phyloP scores from a whole-genome alignment of 1,284 basidiomycete genomes.

The Pseudozyma sp. region DNA sequence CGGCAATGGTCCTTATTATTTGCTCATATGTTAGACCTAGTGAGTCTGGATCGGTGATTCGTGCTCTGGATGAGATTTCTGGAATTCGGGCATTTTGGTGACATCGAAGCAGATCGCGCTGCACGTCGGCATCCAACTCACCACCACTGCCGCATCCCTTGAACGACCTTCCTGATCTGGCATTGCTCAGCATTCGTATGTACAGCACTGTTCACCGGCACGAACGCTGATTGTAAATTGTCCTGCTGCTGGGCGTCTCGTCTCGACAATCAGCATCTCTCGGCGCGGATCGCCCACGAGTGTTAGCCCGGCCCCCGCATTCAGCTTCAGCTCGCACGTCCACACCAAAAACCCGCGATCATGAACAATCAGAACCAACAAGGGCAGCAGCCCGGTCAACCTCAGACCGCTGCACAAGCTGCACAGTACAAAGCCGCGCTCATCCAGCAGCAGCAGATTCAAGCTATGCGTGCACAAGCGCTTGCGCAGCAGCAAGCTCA shows the following conservation, averaged over 20 bases:
- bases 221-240: too few species aligned
- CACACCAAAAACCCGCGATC: neutral
- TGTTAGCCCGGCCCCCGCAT: neutral
- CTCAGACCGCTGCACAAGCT: conserved; percentile 35
- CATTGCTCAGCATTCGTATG: too few species aligned
- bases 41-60: neutral
- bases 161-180: too few species aligned
- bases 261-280: neutral
- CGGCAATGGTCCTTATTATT: too few species aligned
- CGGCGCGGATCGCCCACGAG: too few species aligned
- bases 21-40: neutral
- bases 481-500: conserved; percentile 47
- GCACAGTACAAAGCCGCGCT: conserved; percentile 50
- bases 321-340: neutral
- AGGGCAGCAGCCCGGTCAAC: conserved; percentile 26
- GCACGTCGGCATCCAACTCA: conserved; percentile 20
- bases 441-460: conserved; percentile 54
- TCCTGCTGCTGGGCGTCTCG: neutral
- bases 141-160: neutral
- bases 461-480: conserved; percentile 44
- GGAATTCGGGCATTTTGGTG: conserved; percentile 14
- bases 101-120: conserved; percentile 7
- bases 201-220: too few species aligned
- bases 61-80: neutral
- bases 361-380: conserved; percentile 40